phyloP scores from a whole-genome alignment of 2,329 filamentous ascomycete species.

The Lasiodiplodia citricola region DNA sequence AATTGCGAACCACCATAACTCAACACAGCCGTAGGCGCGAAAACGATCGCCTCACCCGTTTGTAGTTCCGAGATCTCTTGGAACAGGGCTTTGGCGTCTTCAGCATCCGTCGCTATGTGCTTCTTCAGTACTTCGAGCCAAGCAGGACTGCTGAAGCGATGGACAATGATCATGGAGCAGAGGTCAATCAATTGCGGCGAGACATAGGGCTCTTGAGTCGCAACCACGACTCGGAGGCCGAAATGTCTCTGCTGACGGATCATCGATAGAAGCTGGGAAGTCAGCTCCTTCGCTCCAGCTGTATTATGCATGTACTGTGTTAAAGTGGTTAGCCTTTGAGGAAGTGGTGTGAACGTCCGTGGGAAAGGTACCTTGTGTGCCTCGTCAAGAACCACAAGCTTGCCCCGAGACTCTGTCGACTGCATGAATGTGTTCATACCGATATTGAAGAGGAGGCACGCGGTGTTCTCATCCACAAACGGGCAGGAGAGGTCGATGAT shows the following conservation, averaged over 20 bases:
- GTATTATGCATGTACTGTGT: conserved; percentile 2
- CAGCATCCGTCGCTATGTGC: conserved; percentile 21
- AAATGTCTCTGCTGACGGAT: conserved; percentile 77
- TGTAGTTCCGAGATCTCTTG: conserved; percentile 51
- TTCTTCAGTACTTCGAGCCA: conserved; percentile 50
- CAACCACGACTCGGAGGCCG: conserved; percentile 69
- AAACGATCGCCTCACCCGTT: conserved; percentile 57
- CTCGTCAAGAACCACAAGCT: conserved; percentile 74
- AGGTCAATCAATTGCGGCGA: conserved; percentile 71
- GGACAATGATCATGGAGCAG: conserved; percentile 73
- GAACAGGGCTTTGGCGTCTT: conserved; percentile 44
- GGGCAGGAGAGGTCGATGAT: conserved; percentile 77
- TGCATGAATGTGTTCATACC: conserved; percentile 71
- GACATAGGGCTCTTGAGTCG: conserved; percentile 78
- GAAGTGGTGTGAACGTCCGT: conserved; percentile 55
- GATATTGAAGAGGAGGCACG: conserved; percentile 75
- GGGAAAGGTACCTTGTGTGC: conserved; percentile 68
- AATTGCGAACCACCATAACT: too few relatives aligned
- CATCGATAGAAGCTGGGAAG: conserved; percentile 63
- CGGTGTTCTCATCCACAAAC: conserved; percentile 68
- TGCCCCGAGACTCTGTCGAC: conserved; percentile 46
- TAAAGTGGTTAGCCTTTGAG: conserved; percentile 29
- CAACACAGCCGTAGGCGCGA: conserved; percentile 54
- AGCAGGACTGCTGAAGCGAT: conserved; percentile 70
- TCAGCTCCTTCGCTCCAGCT: conserved; percentile 62